These are phyloP conservation scores for Triticum urartu DNA, from an alignment of 176 grass and related monocot genomes.

Conservation along the genomic window DNA sequence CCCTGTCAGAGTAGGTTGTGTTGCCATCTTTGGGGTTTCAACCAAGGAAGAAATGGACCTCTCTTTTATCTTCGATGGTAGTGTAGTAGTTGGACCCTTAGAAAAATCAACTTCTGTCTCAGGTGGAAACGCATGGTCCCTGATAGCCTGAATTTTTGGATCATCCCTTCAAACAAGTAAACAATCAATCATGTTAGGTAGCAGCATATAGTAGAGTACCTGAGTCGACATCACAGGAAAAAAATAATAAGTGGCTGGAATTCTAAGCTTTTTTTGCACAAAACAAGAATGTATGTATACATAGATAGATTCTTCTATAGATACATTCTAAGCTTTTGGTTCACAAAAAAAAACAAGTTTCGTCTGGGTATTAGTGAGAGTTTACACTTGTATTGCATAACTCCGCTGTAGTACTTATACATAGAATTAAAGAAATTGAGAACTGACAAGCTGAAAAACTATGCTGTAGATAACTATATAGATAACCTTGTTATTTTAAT, in stretches of 20 bases:
- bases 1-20: slow-evolving; percentile 56
- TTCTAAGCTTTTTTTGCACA: slow-evolving; percentile 22
- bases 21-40: slow-evolving; percentile 50
- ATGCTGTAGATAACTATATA: no score
- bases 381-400: no score
- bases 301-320: no score
- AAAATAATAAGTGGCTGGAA: background rate
- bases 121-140: slow-evolving; percentile 78
- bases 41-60: slow-evolving; percentile 95
- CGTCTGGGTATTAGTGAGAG: no score
- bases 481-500: no score
- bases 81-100: slow-evolving; percentile 35
- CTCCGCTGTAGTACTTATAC: no score
- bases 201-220: slow-evolving; percentile 9
- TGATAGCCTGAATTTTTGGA: slow-evolving; percentile 68
- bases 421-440: no score
- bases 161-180: slow-evolving; percentile 66
- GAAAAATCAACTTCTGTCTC: slow-evolving; percentile 42
- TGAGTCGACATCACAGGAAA: slow-evolving; percentile 17
- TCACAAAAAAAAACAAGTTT: no score
- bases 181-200: slow-evolving; percentile 19
- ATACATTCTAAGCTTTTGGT: background rate
- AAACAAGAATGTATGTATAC: background rate
- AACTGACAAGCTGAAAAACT: no score
- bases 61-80: slow-evolving; percentile 77